Evolutionary conservation across 768 basidiomycete species (phyloP).

Genomic region (Russula earlei): DNA sequence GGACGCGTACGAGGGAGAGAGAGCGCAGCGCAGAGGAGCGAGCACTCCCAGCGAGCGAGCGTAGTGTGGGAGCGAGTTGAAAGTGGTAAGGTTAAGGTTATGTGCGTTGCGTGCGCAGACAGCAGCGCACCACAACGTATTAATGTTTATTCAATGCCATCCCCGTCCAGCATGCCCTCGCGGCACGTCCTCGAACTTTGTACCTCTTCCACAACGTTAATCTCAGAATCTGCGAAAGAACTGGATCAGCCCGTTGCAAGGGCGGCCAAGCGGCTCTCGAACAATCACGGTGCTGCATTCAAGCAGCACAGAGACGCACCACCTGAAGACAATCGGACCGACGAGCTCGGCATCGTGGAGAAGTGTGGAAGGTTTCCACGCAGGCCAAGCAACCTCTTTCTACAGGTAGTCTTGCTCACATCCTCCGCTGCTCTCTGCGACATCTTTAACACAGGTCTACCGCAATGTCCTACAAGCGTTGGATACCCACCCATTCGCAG

Average conservation of each 20-base stretch:
- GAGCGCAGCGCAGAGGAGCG: too few relatives aligned
- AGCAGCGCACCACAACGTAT: too few relatives aligned
- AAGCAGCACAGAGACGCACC: neutral
- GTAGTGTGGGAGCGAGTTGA: too few relatives aligned
- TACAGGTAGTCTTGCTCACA: conserved; percentile 36
- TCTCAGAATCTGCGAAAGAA: conserved; percentile 1
- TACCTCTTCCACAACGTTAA: conserved; percentile 2
- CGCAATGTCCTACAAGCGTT: conserved; percentile 50
- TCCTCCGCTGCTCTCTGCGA: neutral
- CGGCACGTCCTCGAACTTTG: conserved; percentile 8
- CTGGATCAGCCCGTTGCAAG: neutral
- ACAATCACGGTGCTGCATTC: neutral
- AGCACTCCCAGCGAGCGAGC: too few relatives aligned
- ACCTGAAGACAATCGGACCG: neutral
- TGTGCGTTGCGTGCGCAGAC: too few relatives aligned
- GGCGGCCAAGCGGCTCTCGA: conserved; percentile 1
- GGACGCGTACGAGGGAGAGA: too few relatives aligned
- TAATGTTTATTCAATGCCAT: neutral
- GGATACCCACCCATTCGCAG: conserved; percentile 43
- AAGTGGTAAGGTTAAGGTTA: too few relatives aligned
- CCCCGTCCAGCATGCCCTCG: conserved; percentile 3
- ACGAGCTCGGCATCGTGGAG: conserved; percentile 37
- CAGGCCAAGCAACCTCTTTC: conserved; percentile 48
- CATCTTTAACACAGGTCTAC: conserved; percentile 42
- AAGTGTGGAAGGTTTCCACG: conserved; percentile 44